A percentile compares a stretch with the other conserved stretches of the same genome.
Conservation (phyloP, 2,329 filamentous ascomycete species). For the Aspergillus sp. region DNA sequence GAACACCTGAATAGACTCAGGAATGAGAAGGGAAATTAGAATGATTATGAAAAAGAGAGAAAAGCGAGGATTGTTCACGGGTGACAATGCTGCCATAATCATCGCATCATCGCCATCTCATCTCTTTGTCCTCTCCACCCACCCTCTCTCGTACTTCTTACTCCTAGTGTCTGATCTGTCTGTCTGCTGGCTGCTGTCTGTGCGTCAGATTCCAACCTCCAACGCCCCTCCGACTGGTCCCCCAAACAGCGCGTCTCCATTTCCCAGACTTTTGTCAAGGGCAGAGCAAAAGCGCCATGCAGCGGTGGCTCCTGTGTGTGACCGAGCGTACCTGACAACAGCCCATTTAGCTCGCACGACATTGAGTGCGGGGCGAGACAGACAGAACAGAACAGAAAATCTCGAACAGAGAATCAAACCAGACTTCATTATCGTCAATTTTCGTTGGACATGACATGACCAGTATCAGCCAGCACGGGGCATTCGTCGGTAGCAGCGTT, state of each 20-base stretch:
- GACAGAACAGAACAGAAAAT: not conserved
- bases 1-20: too few species aligned
- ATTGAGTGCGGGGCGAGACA: conserved; percentile 1
- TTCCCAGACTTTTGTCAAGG: not conserved
- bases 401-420: not conserved
- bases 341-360: not conserved
- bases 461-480: conserved; percentile 7
- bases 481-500: conserved; percentile 21
- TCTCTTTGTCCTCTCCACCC: not conserved
- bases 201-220: not conserved
- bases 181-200: too few species aligned
- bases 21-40: too few species aligned
- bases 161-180: too few species aligned
- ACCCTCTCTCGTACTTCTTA: too few species aligned
- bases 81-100: not conserved
- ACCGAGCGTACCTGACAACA: not conserved
- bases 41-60: too few species aligned
- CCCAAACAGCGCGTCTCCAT: not conserved
- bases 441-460: not conserved
- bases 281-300: not conserved
- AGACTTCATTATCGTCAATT: not conserved
- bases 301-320: not conserved
- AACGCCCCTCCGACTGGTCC: not conserved
- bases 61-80: too few species aligned
- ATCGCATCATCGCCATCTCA: not conserved